These are phyloP conservation scores for Penicillium herquei DNA, from an alignment of 495 filamentous ascomycete species.

Conservation along the genomic window DNA sequence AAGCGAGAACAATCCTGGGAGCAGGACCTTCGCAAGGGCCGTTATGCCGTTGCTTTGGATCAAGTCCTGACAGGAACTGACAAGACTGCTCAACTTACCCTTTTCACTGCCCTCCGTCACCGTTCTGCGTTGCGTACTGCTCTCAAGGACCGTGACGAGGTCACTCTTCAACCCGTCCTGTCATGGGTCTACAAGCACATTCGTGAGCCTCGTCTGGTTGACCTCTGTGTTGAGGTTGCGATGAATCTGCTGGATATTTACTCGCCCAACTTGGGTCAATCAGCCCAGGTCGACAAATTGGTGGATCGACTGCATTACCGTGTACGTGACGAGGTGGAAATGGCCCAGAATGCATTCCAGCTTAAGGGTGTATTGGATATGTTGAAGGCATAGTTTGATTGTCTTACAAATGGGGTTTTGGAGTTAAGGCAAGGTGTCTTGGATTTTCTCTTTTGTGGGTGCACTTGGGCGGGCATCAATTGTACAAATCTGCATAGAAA, in stretches of 20 bases:
- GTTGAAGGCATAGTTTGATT: conserved; percentile 40
- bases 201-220: conserved; percentile 72
- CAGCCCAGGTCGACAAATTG: conserved; percentile 64
- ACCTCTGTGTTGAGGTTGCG: conserved; percentile 73
- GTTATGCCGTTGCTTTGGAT: conserved; percentile 77
- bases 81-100: conserved; percentile 64
- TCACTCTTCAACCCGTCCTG: conserved; percentile 74
- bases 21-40: conserved; percentile 69
- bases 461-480: conserved; percentile 32
- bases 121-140: conserved; percentile 82
- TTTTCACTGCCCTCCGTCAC: conserved; percentile 81
- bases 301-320: conserved; percentile 62
- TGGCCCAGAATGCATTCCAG: conserved; percentile 72
- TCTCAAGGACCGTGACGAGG: conserved; percentile 78
- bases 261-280: conserved; percentile 72
- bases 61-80: conserved; percentile 60
- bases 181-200: conserved; percentile 80
- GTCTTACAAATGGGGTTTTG: conserved; percentile 18
- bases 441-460: conserved; percentile 21
- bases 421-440: conserved; percentile 27
- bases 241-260: conserved; percentile 85
- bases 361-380: conserved; percentile 84
- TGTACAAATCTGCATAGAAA: conserved; percentile 36
- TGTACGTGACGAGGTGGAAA: conserved; percentile 76
- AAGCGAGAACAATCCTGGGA: conserved; percentile 77